Percentiles rank a stretch among this genome's conserved stretches.
Evolutionary conservation across 345 rosid species (phyloP).

Genomic region (Salix caprea): DNA sequence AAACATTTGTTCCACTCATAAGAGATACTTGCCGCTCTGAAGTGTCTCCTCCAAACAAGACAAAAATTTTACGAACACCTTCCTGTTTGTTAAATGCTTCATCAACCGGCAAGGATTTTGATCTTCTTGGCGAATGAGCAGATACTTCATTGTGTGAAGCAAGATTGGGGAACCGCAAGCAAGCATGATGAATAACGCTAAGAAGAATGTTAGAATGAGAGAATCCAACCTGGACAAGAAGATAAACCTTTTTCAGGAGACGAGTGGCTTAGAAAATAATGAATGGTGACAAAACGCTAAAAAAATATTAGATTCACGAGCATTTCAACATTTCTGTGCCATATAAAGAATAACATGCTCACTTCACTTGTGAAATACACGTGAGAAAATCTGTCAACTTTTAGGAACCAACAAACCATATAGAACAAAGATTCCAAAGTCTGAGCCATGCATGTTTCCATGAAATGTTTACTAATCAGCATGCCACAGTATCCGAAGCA

Average conservation of each 20-base stretch:
- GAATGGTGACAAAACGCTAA: background rate
- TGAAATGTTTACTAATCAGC: background rate
- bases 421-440: slow-evolving; percentile 6
- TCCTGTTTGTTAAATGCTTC: slow-evolving; percentile 28
- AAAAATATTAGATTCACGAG: background rate
- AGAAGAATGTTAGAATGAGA: slow-evolving; percentile 85
- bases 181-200: slow-evolving; percentile 63
- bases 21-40: slow-evolving; percentile 98
- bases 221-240: slow-evolving; percentile 77
- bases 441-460: background rate
- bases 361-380: background rate
- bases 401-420: background rate
- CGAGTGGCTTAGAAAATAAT: slow-evolving; percentile 2
- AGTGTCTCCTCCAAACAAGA: slow-evolving; percentile 86
- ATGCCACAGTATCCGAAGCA: background rate
- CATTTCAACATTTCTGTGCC: background rate
- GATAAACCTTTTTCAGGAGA: slow-evolving; percentile 5
- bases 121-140: slow-evolving; percentile 33
- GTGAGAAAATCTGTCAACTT: background rate
- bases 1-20: slow-evolving; percentile 92
- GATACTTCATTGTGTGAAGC: slow-evolving; percentile 36
- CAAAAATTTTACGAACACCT: slow-evolving; percentile 54
- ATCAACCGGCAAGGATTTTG: slow-evolving; percentile 21
- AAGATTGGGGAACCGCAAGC: slow-evolving; percentile 75
- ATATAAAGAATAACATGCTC: background rate